Evolutionary conservation across 2,329 filamentous ascomycete genomes (phyloP), one percentile per base, ranked within the genome.

Genomic region (Aspergillus sp.): DNA sequence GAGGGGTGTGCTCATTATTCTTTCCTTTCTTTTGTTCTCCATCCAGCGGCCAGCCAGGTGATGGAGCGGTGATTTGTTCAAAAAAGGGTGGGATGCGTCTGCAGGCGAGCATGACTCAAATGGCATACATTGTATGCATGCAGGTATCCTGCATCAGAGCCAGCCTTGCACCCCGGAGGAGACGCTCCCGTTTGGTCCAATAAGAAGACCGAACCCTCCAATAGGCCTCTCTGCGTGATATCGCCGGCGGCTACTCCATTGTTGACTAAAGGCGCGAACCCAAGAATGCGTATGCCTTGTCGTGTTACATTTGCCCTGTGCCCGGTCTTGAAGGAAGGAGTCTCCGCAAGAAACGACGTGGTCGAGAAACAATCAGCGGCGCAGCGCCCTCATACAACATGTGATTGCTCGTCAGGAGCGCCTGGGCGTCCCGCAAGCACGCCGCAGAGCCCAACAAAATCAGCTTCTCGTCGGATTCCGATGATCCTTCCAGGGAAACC

Each of bases 401-500:
- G 56, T 59, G 55, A 61, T 51, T 39, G 41, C 37, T 52, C 31
- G 48, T 25, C 45, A 40, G 39, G 23, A 40, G 40, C 52, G 46
- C 59, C 51, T 51, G 46, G 7, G 14, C 3, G 8, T 14, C 23
- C 2, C 27, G 25, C 27, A 17, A n/a, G 14, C 44, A 27, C n/a
- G 27, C 45, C n/a, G 23, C 46, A 43, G 37, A 41, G 15, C 31
- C 23, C 25, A 40, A 46, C 40, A 37, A 51, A 55, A 58, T 58
- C 49, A 57, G 55, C 57, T 56, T 44, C 59, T 54, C 55, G 50
- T 57, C 47, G 27, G 48, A 47, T 44, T 44, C 40, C 49, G 21
- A 52, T 48, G 35, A 40, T 40, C 47, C 55, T 49, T 49, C 49
- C 43, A 59, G 55, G 54, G 46, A 48, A 59, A 44, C 51, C 50